Evolutionary conservation across 495 filamentous ascomycete genomes (phyloP), one percentile per base, ranked within the genome.

Genomic region (Glarea lozoyensis): DNA sequence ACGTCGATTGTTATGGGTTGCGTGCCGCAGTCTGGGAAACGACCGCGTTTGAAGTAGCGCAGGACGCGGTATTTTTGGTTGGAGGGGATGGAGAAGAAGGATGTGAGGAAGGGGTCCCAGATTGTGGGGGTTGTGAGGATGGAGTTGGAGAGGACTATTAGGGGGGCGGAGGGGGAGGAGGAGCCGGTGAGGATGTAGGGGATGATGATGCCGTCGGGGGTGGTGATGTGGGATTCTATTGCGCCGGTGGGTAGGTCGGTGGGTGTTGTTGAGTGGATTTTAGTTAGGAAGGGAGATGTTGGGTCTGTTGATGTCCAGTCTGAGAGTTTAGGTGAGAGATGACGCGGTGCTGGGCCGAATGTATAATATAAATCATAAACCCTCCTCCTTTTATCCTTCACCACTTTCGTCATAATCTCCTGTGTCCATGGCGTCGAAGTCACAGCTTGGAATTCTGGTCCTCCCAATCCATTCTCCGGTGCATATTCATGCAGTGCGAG

Each of bases 131-230:
- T 72, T 3, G 79, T 79, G 0, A 92, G 74, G 39, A 92, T 80
- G 4, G 79, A 83, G 66, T 89, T 89, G 59, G 68, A 72, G 42
- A 86, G 78, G 24, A 84, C 75, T 21, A 92, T 71, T 0, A 80
- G 70, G 0, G 84, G 84, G 1, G 82, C 81, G 10, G 69, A 49
- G 0, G 76, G 76, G 43, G 79, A 69, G 9, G 74, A 60, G 57
- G 72, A 79, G 23, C 86, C 85, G 56, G 86, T 82, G n/a, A 92
- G 66, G 9, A 79, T 70, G 60, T 84, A 88, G 4, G 79, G 76
- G 12, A 89, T 70, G 2, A 61, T 53, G 10, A 82, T 74, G 9
- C 81, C 77, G 55, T 92, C 84, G 0, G 65, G 53, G 1, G 79
- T 76, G 2, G 80, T 82, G 51, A 86, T 58, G 55, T 68, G 82